These are phyloP conservation scores for Apostasia ramifera DNA, from an alignment of 106 monocot species.

Conservation along the genomic window DNA sequence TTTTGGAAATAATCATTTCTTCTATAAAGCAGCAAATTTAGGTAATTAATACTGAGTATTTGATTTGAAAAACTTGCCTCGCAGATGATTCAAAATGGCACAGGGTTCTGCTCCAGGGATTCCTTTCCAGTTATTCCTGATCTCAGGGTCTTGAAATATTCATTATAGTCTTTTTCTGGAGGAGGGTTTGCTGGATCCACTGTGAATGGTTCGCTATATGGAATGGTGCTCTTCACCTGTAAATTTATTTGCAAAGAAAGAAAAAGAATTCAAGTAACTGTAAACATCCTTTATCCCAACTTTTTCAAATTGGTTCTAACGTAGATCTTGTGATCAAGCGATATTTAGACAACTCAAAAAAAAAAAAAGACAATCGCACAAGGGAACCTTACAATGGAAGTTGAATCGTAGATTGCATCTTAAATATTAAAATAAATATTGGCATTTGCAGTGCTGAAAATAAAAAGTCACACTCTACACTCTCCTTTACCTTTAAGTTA, in stretches of 20 bases:
- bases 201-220: conserved; percentile 72
- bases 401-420: no score
- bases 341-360: no score
- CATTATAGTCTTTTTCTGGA: conserved; percentile 67
- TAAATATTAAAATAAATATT: no score
- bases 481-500: no score
- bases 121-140: conserved; percentile 89
- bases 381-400: no score
- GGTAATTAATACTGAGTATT: no score
- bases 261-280: neutral
- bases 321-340: neutral
- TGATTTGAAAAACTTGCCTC: neutral
- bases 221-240: conserved; percentile 85
- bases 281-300: neutral
- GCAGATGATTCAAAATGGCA: conserved; percentile 22
- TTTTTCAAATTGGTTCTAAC: neutral
- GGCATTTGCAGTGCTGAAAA: no score
- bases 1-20: neutral
- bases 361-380: no score
- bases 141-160: conserved; percentile 65
- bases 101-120: conserved; percentile 45
- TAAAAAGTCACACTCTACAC: no score
- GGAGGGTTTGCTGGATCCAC: conserved; percentile 85
- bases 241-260: neutral
- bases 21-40: no score